These are phyloP conservation scores for Uronychia setigera DNA, from an alignment of 73 alveolate genomes.

Conservation along the genomic window DNA sequence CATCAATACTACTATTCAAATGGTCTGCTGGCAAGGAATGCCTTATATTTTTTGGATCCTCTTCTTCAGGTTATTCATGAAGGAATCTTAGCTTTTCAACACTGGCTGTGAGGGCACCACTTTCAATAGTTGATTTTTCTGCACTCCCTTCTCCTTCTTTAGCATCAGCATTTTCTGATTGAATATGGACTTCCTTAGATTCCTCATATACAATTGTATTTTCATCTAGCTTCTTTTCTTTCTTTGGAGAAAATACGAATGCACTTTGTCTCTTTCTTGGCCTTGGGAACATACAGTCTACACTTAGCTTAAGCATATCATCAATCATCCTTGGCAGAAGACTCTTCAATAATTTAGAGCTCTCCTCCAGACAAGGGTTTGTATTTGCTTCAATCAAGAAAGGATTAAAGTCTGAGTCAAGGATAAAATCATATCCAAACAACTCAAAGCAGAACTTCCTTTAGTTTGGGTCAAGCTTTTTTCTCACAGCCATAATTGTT, in stretches of 20 bases:
- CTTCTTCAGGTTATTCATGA: background rate
- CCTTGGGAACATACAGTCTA: conserved; percentile 46
- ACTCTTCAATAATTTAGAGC: conserved; percentile 32
- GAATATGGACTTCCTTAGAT: background rate
- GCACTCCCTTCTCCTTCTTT: background rate
- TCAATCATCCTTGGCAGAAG: conserved; percentile 67
- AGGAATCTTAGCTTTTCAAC: background rate
- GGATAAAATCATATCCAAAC: conserved; percentile 88
- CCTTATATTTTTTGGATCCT: background rate
- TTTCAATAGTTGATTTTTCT: too few relatives aligned
- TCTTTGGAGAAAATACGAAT: background rate
- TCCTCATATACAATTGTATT: background rate
- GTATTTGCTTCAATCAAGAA: conserved; percentile 90
- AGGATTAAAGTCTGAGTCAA: conserved; percentile 74
- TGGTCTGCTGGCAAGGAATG: too few relatives aligned
- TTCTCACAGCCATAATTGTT: conserved; percentile 40
- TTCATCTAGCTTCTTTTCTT: background rate
- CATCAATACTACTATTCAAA: too few relatives aligned
- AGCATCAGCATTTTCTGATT: background rate
- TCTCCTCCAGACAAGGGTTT: conserved; percentile 87
- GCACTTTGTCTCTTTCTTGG: background rate
- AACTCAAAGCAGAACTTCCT: conserved; percentile 74
- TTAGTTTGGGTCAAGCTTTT: conserved; percentile 47
- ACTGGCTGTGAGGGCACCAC: too few relatives aligned
- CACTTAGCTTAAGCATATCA: conserved; percentile 50